Evolutionary conservation across 768 basidiomycete genomes (phyloP), one percentile per base, ranked within the genome.

Genomic region (Tulasnella sp.): DNA sequence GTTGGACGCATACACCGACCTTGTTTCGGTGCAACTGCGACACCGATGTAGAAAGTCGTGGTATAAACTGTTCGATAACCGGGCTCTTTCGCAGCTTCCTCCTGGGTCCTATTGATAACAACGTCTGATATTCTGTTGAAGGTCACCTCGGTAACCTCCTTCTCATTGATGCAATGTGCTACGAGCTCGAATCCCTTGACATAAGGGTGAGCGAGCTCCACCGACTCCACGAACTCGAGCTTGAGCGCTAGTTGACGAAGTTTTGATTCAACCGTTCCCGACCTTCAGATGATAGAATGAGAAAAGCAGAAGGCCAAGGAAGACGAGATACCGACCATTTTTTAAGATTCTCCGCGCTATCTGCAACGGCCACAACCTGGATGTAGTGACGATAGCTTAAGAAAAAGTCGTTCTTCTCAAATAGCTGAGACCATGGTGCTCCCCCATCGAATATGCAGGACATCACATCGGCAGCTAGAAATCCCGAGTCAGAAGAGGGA

Each of bases 201-300:
- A 87, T 95, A 98, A 44, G 98, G 98, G 87, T 99, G 98, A 73
- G 96, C 97, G 80, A 96, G 88, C 78, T 91, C 90, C 83, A 99
- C 88, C 79, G 94, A 92, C 81, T 98, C 98, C 82, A 96, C 95
- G 82, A 92, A 94, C 88, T 99, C 97, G 76, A 99, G 91, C 87
- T 98, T 98, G 92, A 97, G 97, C 78, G 99, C 96, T 39, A 99
- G 89, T 85, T 96, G 96, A 68, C 98, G 92, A 87, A 99, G 89
- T 83, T 94, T 91, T 31, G 98, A 98, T 87, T 99, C 97, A 39
- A 99, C 98, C n/a, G 97, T 98, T 68, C 97, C 97, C n/a, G 96
- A 86, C 92, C 92, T 93, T 74, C 0, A 74, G 62, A 56, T 34
- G 82, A n/a, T 58, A 6, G 46, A 21, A 48, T 40, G 27, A 48